These are phyloP conservation scores for Coniophora puteana DNA, from an alignment of 1,284 basidiomycete genomes.

Conservation along the genomic window DNA sequence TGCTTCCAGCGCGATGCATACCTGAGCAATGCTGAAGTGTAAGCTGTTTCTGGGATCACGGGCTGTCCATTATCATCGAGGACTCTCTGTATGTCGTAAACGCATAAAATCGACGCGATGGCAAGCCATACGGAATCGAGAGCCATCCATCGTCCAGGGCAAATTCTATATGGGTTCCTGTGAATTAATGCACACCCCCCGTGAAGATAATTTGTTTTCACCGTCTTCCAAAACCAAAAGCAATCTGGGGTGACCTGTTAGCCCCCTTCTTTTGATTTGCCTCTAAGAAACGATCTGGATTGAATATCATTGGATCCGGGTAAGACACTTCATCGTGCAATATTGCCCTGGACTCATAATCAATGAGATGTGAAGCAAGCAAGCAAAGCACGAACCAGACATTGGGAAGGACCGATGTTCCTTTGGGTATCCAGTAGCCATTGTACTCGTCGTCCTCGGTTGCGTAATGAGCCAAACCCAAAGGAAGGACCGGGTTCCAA, in stretches of 20 bases:
- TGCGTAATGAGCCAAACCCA: constrained; percentile 35
- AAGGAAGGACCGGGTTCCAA: constrained; percentile 42
- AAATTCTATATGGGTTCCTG: constrained; percentile 30
- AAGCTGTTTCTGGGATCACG: constrained; percentile 37
- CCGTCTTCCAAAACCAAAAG: constrained; percentile 43
- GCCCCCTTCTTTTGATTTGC: constrained; percentile 19
- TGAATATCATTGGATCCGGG: constrained; percentile 20
- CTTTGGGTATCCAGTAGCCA: constrained; percentile 41
- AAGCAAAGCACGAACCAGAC: constrained; percentile 30
- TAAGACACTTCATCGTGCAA: constrained; percentile 22
- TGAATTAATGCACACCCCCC: too few species aligned
- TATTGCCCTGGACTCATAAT: constrained; percentile 18
- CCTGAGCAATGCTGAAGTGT: constrained; percentile 42
- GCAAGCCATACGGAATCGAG: constrained; percentile 46
- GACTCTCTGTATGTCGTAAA: constrained; percentile 38
- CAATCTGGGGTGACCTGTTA: constrained; percentile 27
- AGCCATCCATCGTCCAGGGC: constrained; percentile 44
- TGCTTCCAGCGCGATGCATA: constrained; percentile 17
- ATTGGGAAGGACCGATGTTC: constrained; percentile 40
- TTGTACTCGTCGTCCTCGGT: constrained; percentile 38
- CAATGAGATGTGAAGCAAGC: background rate
- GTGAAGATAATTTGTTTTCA: constrained; percentile 12
- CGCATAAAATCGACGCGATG: constrained; percentile 40
- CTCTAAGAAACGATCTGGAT: constrained; percentile 20
- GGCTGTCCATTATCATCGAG: constrained; percentile 36